Base-by-base conservation (phyloP, 495 filamentous ascomycete genomes). In the Penicillium desertorum region DNA sequence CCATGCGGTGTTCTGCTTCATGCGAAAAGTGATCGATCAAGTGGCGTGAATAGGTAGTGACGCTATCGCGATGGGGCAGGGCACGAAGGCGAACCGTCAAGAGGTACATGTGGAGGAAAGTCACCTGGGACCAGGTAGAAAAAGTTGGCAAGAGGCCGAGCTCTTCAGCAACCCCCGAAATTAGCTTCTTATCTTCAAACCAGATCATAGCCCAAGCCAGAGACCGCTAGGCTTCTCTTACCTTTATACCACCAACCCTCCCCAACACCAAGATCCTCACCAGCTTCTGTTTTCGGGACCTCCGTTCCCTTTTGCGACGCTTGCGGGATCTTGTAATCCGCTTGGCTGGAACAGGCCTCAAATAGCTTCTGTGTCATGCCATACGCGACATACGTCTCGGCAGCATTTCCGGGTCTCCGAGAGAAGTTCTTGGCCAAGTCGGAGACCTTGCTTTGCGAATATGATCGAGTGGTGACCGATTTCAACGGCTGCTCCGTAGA, bases 31-130 rank as follows among this genome's bases (percentile, higher is more conserved):
- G 91, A 71, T 98, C 90, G 32, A 94, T 84, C 39, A 89, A 78
- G 66, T 91, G 86, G 57, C 89, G 89, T 52, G 87, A 85, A 78
- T 88, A 91, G 11, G 79, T 76, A 49, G 76, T 76, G 37, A 78
- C 59, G 27, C 78, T 81, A 20, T 86, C 79, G n/a, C 71, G 73
- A 4, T 78, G 69, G 20, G 88, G 88, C 56, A 94, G 81, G 57
- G 80, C 80, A 47, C 94, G 89, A 45, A 97, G 76, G 42, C 93
- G 88, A n/a, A 88, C 87, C n/a, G 88, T 87, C 41, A 97, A 72
- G 49, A 96, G 81, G 77, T 96, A 97, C 85, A 98, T 88, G 76
- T 98, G 92, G 14, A 98, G 81, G 77, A 98, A 91, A 19, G 92
- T 92, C 41, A 98, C 84, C 68, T 97, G 94, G 7, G 95, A 87